Evolutionary conservation across 1,284 basidiomycete species (phyloP).

Genomic region (Trichosporon inkin): DNA sequence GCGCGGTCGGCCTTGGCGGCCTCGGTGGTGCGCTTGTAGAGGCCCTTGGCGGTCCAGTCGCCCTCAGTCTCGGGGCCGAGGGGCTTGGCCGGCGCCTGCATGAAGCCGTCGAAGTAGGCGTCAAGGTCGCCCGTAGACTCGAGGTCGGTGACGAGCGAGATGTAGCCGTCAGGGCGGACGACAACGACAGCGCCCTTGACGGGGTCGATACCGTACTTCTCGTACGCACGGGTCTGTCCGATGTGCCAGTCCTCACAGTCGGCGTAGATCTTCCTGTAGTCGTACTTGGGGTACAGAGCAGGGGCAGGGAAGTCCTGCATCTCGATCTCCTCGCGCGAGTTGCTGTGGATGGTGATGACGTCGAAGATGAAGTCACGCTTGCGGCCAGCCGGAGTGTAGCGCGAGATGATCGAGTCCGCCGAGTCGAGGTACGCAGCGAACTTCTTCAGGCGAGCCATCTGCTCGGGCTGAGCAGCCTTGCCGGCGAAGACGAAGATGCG

Average conservation of each 20-base stretch:
- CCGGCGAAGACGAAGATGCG: slow-evolving; percentile 36
- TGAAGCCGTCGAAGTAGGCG: slow-evolving; percentile 19
- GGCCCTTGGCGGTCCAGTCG: slow-evolving; percentile 20
- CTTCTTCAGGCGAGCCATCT: slow-evolving; percentile 19
- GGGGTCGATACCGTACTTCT: slow-evolving; percentile 31
- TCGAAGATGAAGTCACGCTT: slow-evolving; percentile 20
- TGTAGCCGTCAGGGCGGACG: slow-evolving; percentile 37
- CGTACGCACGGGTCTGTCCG: slow-evolving; percentile 22
- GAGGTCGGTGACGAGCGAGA: slow-evolving; percentile 25
- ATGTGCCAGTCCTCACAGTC: slow-evolving; percentile 22
- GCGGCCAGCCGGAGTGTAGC: slow-evolving; percentile 12
- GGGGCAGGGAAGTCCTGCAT: slow-evolving; percentile 24
- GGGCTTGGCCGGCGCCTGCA: slow-evolving; percentile 12
- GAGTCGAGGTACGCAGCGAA: slow-evolving; percentile 24
- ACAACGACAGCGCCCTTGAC: slow-evolving; percentile 30
- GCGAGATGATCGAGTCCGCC: slow-evolving; percentile 18
- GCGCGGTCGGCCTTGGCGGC: slow-evolving; percentile 3
- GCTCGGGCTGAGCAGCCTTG: slow-evolving; percentile 19
- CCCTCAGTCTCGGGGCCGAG: slow-evolving; percentile 16
- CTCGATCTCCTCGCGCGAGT: slow-evolving; percentile 23
- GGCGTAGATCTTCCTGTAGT: slow-evolving; percentile 24
- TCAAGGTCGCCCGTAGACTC: slow-evolving; percentile 23
- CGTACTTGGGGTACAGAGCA: slow-evolving; percentile 18
- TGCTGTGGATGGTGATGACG: slow-evolving; percentile 30
- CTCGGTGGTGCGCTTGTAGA: slow-evolving; percentile 4